Percentiles rank a stretch among this genome's conserved stretches.
Evolutionary conservation across 2,329 filamentous ascomycete genomes (phyloP).

Genomic region (Diaporthe sp.): DNA sequence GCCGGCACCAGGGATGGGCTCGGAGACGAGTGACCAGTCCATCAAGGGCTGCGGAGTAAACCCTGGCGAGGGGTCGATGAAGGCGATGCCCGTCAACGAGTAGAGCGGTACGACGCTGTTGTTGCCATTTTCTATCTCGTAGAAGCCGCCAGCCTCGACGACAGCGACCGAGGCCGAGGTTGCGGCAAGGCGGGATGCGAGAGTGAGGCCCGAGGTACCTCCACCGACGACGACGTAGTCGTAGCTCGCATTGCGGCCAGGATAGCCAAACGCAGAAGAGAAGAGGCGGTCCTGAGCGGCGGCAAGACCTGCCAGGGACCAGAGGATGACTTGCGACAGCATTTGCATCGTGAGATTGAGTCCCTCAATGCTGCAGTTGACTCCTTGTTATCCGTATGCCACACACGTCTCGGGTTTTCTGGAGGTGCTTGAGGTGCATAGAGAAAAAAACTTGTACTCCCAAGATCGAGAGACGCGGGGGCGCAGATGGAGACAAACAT

Average conservation of each 20-base stretch:
- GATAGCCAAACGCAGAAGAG: conserved; percentile 34
- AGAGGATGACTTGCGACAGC: neutral
- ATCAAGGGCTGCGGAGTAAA: conserved; percentile 39
- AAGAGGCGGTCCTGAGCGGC: conserved; percentile 6
- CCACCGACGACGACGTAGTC: conserved; percentile 40
- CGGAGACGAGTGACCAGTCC: conserved; percentile 38
- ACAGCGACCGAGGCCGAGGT: conserved; percentile 34
- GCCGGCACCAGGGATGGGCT: conserved; percentile 19
- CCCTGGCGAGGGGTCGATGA: conserved; percentile 15
- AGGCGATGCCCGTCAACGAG: conserved; percentile 17
- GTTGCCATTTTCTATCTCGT: conserved; percentile 38
- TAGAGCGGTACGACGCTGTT: conserved; percentile 36
- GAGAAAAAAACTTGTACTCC: neutral
- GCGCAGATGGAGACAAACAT: neutral
- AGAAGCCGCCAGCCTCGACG: conserved; percentile 37
- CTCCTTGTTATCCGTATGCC: too few species aligned
- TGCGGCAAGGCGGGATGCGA: conserved; percentile 34
- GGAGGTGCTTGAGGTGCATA: neutral
- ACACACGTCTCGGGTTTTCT: neutral
- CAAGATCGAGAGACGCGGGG: neutral
- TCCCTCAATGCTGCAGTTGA: too few species aligned
- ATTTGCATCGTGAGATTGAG: neutral
- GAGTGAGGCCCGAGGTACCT: conserved; percentile 35
- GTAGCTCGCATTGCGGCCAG: conserved; percentile 35
- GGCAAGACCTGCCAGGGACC: neutral